Evolutionary conservation across 2,329 filamentous ascomycete genomes (phyloP).

Genomic region (Trichoderma semiorbis): DNA sequence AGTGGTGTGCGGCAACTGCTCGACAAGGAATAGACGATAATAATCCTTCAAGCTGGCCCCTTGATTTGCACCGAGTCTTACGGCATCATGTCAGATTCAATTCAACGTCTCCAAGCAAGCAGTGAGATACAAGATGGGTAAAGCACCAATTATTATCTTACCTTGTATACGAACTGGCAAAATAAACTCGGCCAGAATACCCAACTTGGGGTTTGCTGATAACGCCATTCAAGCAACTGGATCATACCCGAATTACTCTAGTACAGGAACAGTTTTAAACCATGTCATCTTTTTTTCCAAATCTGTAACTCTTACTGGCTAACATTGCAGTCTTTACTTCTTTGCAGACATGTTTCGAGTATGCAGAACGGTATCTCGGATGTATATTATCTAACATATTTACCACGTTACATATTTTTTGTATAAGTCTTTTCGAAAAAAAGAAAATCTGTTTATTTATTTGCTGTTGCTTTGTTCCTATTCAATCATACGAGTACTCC

Average conservation of each 20-base stretch:
- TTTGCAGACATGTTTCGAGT: neutral
- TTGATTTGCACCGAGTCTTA: neutral
- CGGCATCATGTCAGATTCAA: neutral
- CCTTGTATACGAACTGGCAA: neutral
- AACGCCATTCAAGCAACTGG: neutral
- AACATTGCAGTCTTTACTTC: neutral
- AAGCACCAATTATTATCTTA: neutral
- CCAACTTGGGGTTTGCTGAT: neutral
- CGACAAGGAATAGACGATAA: neutral
- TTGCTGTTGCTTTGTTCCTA: neutral
- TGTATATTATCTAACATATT: neutral
- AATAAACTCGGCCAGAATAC: neutral
- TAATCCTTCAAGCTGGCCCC: neutral
- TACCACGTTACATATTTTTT: neutral
- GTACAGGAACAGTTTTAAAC: neutral
- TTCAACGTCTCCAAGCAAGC: neutral
- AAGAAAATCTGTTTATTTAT: neutral
- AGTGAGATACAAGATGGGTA: neutral
- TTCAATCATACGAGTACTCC: no score
- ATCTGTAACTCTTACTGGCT: neutral
- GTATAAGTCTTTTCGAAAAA: neutral
- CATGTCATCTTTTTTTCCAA: neutral
- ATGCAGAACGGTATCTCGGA: neutral
- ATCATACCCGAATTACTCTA: neutral
- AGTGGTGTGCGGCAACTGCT: neutral